Base-by-base conservation (phyloP, 768 basidiomycete genomes). In the Gloeopeniophorella convolvens region DNA sequence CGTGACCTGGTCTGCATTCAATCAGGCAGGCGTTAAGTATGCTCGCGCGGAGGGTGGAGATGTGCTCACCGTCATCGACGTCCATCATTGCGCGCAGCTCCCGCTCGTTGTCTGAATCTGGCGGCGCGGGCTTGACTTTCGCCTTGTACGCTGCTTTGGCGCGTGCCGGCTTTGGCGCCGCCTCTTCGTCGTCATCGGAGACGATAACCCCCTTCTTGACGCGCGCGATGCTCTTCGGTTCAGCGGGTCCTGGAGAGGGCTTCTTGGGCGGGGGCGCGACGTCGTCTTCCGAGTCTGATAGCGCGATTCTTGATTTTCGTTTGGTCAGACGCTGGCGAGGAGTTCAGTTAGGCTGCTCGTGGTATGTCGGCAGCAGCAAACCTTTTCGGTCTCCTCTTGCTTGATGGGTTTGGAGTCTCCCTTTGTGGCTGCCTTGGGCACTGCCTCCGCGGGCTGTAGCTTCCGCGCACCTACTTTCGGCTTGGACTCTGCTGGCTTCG, bases 1-100 rank as follows among this genome's bases (percentile, higher is more conserved):
- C 5, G 39, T 56, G 35, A 58, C 57, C 15, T 56, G 46, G 51
- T 65, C 55, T 58, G 72, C 65, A 45, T 64, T 61, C 65, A 72
- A 71, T 28, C 69, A 65, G 27, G 20, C 28, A 23, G 24, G 70
- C 66, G 30, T 65, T 64, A 50, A 13, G 21, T 24, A 27, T 41
- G 46, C 21, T 18, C 11, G 34, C 26, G 24, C 5, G 15, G 30
- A 31, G 11, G 23, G 6, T 36, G 11, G 11, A 10, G 3, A 30
- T 20, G 50, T 63, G 10, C 33, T 18, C 40, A 83, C 86, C 79
- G 59, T 88, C 86, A 48, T 86, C 85, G 46, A 87, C 74, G 43
- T 89, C 85, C 85, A 87, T 86, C 71, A 87, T 75, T 9, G 77
- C 82, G n/a, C 64, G 63, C 41, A 75, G 42, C 36, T 74, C 76